Evolutionary conservation across 495 filamentous ascomycete species (phyloP), one percentile per base, ranked within the genome.

Genomic region (Haplographium delicatum): DNA sequence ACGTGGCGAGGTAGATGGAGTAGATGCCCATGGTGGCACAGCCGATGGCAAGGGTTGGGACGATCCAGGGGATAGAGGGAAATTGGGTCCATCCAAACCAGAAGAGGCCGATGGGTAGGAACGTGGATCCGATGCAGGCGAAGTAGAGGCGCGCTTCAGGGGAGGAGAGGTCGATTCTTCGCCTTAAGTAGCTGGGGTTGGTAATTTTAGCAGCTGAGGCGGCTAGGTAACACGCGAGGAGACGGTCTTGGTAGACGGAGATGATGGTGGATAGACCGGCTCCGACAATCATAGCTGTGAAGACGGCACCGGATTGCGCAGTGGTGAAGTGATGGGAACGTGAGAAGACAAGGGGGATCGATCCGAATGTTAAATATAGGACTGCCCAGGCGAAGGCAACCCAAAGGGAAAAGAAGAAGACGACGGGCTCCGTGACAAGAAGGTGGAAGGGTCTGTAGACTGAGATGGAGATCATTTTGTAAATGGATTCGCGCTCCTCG

Each of bases 391-490:
- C 83, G 65, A 96, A 96, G 5, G 88, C 73, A 4, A 87, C 81
- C 91, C 91, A 96, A 11, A 94, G 70, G 19, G 86, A 91, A 67
- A 96, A 97, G 71, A 85, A 95, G 70, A 96, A 95, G 16, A 96
- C 89, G 10, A 96, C 88, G 0, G 91, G 88, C 58, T 96, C 91
- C 9, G 89, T 95, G 58, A 88, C 69, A 19, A 97, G 83, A 25
- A 97, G 74, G 50, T 88, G 79, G 67, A 96, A 95, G 4, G 91
- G 90, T 11, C 89, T 78, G 40, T 80, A 86, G 19, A 88, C 67
- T 0, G 88, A 93, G 22, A 89, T 79, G 23, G 72, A 69, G 46
- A 96, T 84, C 82, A 91, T 89, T 54, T 78, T 78, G 9, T 54
- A 58, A 30, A 95, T 56, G 4, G 79, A 86, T 22, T 74, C 76